These are phyloP conservation scores for Aspergillus spinulosporus DNA, from an alignment of 2,329 filamentous ascomycete species.

Conservation along the genomic window DNA sequence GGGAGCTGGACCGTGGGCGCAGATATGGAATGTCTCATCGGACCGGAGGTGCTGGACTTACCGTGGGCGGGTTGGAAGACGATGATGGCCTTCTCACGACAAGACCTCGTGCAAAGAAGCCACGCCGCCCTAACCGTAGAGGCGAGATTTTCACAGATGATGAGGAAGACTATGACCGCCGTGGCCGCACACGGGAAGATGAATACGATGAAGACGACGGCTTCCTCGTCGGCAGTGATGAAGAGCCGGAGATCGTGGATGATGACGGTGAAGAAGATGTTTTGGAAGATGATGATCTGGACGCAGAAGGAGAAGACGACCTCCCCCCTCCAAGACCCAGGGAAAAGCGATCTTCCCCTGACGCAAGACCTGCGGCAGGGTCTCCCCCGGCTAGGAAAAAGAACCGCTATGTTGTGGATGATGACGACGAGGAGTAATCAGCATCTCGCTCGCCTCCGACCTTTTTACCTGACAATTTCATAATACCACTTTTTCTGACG, in stretches of 20 bases:
- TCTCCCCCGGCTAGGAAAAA: constrained; percentile 47
- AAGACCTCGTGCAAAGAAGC: constrained; percentile 40
- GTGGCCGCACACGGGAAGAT: constrained; percentile 64
- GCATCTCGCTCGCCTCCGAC: constrained; percentile 10
- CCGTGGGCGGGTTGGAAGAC: constrained; percentile 59
- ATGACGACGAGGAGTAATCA: constrained; percentile 49
- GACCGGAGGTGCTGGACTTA: constrained; percentile 54
- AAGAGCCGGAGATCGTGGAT: constrained; percentile 49
- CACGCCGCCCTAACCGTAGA: constrained; percentile 44
- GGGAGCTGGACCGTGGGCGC: constrained; percentile 57
- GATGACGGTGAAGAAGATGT: constrained; percentile 47
- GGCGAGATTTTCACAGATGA: constrained; percentile 53
- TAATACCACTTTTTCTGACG: constrained; percentile 13
- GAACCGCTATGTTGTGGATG: constrained; percentile 50
- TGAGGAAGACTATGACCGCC: constrained; percentile 49
- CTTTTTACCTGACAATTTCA: constrained; percentile 1
- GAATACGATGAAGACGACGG: constrained; percentile 81
- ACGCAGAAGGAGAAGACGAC: constrained; percentile 47
- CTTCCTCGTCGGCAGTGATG: constrained; percentile 62
- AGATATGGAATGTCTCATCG: constrained; percentile 47
- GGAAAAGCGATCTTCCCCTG: constrained; percentile 30
- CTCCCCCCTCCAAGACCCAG: constrained; percentile 30
- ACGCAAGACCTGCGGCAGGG: constrained; percentile 19
- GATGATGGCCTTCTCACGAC: constrained; percentile 52
- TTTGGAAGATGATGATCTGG: constrained; percentile 46